Evolutionary conservation across 805 yeast species (phyloP), one percentile per base, ranked within the genome.

Genomic region (Starmerella kuoi): DNA sequence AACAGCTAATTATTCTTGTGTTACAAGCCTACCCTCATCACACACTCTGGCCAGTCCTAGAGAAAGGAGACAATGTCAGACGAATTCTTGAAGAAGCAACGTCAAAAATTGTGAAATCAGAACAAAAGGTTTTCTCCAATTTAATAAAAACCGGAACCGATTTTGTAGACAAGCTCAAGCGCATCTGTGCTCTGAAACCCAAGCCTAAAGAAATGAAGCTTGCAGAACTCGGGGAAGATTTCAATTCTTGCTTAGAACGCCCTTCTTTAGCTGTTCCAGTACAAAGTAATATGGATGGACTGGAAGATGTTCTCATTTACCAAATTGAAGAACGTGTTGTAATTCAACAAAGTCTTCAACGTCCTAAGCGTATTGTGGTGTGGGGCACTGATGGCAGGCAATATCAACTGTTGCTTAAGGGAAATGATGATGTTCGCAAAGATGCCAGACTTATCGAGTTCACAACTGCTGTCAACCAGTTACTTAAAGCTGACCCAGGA

Each of bases 371-470:
- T 49, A 64, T 91, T 7, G 74, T 74, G 12, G 64, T 88, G 2
- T 60, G 73, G 31, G 98, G 97, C 0, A 74, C 83, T 2, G 83
- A 88, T 61, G 87, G 88, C 7, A 61, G 63, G n/a, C 59, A 65
- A 1, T 87, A 87, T 57, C 72, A 79, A 17, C 68, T 91, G 14
- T 69, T 91, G 63, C 78, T 94, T 53, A 91, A 91, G 56, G 76
- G 79, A 7, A 72, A 76, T 48, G 99, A 91, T 61, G 98, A 91
- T 63, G 77, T 93, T 17, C 66, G 97, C 49, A 93, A 93, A 56
- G 99, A 93, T 65, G 91, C 95, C 3, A 81, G 94, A 53, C 74
- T 88, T 40, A 81, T 86, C 81, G 91, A 93, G 53, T 79, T 91
- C 53, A 84, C 96, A 0, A 75, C 84, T 1, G 79, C 86, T 61